Percentiles rank a stretch among this genome's conserved stretches.
phyloP scores from a whole-genome alignment of 2,329 filamentous ascomycete species.

The Phialophora macrospora region DNA sequence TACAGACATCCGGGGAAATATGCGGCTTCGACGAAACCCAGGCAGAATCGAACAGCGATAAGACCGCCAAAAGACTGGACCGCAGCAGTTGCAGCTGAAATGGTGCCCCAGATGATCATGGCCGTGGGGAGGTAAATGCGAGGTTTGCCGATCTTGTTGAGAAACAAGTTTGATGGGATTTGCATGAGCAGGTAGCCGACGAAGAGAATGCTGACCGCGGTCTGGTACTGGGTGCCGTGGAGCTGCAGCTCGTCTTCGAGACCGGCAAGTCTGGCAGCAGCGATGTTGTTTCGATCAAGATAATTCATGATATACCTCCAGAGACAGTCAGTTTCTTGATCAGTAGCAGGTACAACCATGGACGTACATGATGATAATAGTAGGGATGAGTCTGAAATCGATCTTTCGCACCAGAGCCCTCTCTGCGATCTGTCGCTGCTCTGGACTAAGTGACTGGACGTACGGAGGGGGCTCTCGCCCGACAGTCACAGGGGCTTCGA shows the following conservation, averaged over 20 bases:
- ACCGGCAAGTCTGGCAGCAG: constrained; percentile 59
- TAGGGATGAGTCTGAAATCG: constrained; percentile 69
- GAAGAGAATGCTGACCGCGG: constrained; percentile 52
- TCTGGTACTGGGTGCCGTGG: constrained; percentile 39
- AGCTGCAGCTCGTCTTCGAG: constrained; percentile 52
- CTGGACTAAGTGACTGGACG: constrained; percentile 45
- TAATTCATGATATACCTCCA: constrained; percentile 73
- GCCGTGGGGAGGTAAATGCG: constrained; percentile 51
- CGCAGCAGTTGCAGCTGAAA: constrained; percentile 45
- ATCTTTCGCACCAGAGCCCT: constrained; percentile 70
- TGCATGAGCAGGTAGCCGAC: constrained; percentile 69
- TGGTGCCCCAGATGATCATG: constrained; percentile 46
- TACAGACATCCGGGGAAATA: constrained; percentile 64
- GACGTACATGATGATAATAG: constrained; percentile 76
- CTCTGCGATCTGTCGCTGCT: constrained; percentile 61
- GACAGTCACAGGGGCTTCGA: constrained; percentile 6
- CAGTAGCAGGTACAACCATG: constrained; percentile 49
- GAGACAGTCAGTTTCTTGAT: constrained; percentile 48
- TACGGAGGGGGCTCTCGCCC: constrained; percentile 24
- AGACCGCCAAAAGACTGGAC: constrained; percentile 50
- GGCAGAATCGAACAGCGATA: constrained; percentile 49
- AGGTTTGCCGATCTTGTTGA: constrained; percentile 50
- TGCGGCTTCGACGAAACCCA: constrained; percentile 47
- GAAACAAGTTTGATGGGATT: constrained; percentile 41
- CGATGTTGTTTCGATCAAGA: constrained; percentile 65